A percentile compares a stretch with the other conserved stretches of the same genome.
Conservation (phyloP, 192 early-diverging fungal genomes). For the Phycomyces nitens region DNA sequence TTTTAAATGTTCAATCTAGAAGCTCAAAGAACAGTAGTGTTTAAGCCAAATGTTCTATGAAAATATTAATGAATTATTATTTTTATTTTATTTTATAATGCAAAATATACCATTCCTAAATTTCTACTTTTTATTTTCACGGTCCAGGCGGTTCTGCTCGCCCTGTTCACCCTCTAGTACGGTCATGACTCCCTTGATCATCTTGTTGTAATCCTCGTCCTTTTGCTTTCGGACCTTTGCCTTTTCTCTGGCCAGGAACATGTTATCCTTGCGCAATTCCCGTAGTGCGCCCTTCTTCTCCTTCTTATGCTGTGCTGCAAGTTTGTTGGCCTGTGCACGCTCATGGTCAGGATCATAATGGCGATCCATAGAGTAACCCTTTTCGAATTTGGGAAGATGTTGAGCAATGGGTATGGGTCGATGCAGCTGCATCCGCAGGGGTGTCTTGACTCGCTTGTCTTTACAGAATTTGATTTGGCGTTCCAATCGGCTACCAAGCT, state of each 20-base stretch:
- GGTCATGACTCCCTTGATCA: constrained; percentile 88
- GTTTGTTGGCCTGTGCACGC: constrained; percentile 69
- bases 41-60: no score
- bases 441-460: constrained; percentile 50
- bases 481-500: constrained; percentile 40
- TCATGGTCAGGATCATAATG: constrained; percentile 80
- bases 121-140: constrained; percentile 51
- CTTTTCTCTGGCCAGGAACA: constrained; percentile 78
- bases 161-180: constrained; percentile 81
- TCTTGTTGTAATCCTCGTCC: constrained; percentile 80
- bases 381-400: constrained; percentile 89
- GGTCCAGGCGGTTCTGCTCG: constrained; percentile 67
- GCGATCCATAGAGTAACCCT: constrained; percentile 82
- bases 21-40: no score
- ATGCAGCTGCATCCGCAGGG: constrained; percentile 81
- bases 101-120: no score
- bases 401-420: constrained; percentile 83
- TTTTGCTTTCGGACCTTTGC: constrained; percentile 67
- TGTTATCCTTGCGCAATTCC: constrained; percentile 91
- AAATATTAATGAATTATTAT: no score
- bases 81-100: no score
- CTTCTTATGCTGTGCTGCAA: constrained; percentile 81
- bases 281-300: constrained; percentile 93
- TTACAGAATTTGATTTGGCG: constrained; percentile 49
- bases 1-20: no score